These are phyloP conservation scores for Castanopsis chinensis DNA, from an alignment of 306 rosid species.

Conservation along the genomic window DNA sequence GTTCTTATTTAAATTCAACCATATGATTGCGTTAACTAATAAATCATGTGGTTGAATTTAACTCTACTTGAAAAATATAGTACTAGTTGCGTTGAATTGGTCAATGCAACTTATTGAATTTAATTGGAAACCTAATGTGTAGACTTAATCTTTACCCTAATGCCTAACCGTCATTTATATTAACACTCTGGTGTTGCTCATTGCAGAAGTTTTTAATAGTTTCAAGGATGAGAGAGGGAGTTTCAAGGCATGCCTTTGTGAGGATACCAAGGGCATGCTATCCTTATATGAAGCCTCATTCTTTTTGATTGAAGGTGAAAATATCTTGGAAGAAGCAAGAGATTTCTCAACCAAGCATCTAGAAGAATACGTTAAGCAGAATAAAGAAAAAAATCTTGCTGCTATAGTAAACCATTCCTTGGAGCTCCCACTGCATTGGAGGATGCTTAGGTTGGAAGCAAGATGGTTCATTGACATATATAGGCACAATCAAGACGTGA, in stretches of 20 bases:
- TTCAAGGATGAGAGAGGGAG: conserved; percentile 17
- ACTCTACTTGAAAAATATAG: no score
- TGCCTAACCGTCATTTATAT: no score
- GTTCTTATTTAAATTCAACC: no score
- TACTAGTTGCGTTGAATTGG: no score
- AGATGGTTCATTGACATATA: conserved; percentile 29
- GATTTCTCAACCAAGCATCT: conserved; percentile 7
- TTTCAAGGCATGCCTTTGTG: not conserved
- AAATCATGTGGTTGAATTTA: no score
- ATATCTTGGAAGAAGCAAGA: conserved; percentile 27
- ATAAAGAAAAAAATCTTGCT: not conserved
- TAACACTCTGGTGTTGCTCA: not conserved
- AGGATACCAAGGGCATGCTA: conserved; percentile 14
- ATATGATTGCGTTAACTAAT: no score
- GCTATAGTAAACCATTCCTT: conserved; percentile 24
- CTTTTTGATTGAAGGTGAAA: conserved; percentile 24
- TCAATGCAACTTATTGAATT: no score
- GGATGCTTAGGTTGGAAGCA: conserved; percentile 25
- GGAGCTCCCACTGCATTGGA: conserved; percentile 39
- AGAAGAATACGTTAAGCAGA: not conserved
- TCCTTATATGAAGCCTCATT: conserved; percentile 38
- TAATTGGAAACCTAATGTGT: no score
- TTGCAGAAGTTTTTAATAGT: conserved; percentile 17
- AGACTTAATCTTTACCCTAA: no score
- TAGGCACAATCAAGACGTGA: not conserved